Conservation (phyloP, 2,329 filamentous ascomycete species). For the Pezicula carpinea region DNA sequence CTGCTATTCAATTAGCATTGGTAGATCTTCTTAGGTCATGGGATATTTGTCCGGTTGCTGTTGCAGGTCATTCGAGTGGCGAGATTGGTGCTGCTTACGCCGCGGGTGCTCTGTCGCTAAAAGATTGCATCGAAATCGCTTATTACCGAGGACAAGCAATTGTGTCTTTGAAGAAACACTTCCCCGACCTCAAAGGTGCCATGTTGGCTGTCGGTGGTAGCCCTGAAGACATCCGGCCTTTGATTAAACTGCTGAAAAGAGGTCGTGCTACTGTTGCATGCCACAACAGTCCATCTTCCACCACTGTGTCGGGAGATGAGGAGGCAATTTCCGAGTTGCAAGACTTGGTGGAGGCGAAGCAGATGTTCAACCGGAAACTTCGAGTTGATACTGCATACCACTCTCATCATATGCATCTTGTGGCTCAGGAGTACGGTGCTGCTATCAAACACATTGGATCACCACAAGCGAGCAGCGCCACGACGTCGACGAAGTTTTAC, state of each 20-base stretch:
- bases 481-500: constrained; percentile 12
- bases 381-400: constrained; percentile 29
- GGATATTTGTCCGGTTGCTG: constrained; percentile 35
- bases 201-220: constrained; percentile 49
- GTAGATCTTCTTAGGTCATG: constrained; percentile 39
- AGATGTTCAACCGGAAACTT: constrained; percentile 25
- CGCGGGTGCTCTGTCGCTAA: constrained; percentile 29
- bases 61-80: constrained; percentile 43
- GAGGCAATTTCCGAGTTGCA: constrained; percentile 24
- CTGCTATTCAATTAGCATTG: constrained; percentile 43
- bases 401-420: constrained; percentile 28
- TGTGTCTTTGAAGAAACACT: constrained; percentile 20
- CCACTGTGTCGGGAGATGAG: constrained; percentile 27
- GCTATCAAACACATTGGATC: constrained; percentile 11
- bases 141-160: constrained; percentile 35
- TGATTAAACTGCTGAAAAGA: constrained; percentile 24
- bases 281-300: constrained; percentile 26
- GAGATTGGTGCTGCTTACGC: constrained; percentile 46
- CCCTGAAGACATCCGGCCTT: constrained; percentile 27
- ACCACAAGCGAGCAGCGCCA: no score
- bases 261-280: constrained; percentile 31
- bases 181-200: constrained; percentile 32
- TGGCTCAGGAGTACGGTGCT: constrained; percentile 21
- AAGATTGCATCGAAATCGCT: constrained; percentile 37
- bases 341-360: constrained; percentile 19